Conservation (phyloP, 805 yeast species). For the Sungouiozyma intestinalis region DNA sequence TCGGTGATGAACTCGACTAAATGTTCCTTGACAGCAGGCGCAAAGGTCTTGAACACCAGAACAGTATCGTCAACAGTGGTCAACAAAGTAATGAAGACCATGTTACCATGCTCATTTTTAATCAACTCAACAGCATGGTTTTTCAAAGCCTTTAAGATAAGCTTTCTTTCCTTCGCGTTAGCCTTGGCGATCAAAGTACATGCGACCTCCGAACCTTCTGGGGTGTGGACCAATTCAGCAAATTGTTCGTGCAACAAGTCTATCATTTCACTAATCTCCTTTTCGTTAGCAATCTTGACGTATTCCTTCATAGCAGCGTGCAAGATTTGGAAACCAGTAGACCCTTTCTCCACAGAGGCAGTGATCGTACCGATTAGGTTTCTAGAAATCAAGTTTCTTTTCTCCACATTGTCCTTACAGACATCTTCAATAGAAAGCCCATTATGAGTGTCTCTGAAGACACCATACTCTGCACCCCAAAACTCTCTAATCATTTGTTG, state of each 20-base stretch:
- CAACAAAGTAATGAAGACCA: conserved; percentile 66
- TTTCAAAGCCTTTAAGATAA: conserved; percentile 59
- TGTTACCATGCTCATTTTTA: conserved; percentile 77
- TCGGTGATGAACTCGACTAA: conserved; percentile 49
- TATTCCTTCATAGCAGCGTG: conserved; percentile 95
- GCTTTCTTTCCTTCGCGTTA: conserved; percentile 85
- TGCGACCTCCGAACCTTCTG: conserved; percentile 90
- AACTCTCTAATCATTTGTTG: conserved; percentile 90
- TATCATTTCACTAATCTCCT: conserved; percentile 68
- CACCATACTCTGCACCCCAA: conserved; percentile 93
- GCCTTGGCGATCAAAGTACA: conserved; percentile 69
- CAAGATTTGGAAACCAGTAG: conserved; percentile 89
- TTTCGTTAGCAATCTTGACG: conserved; percentile 51
- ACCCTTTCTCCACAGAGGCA: conserved; percentile 89
- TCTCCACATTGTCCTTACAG: conserved; percentile 59
- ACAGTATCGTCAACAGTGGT: conserved; percentile 92
- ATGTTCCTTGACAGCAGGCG: conserved; percentile 37
- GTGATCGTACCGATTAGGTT: conserved; percentile 76
- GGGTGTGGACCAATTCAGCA: conserved; percentile 91
- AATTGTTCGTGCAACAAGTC: conserved; percentile 78
- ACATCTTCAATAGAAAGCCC: conserved; percentile 56
- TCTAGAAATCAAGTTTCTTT: conserved; percentile 59
- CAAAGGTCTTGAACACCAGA: conserved; percentile 62
- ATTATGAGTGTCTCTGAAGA: conserved; percentile 67
- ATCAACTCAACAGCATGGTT: conserved; percentile 68